Conservation (phyloP, 2,329 filamentous ascomycete genomes). For the Ophiognomonia clavigignenti-juglandacearum region DNA sequence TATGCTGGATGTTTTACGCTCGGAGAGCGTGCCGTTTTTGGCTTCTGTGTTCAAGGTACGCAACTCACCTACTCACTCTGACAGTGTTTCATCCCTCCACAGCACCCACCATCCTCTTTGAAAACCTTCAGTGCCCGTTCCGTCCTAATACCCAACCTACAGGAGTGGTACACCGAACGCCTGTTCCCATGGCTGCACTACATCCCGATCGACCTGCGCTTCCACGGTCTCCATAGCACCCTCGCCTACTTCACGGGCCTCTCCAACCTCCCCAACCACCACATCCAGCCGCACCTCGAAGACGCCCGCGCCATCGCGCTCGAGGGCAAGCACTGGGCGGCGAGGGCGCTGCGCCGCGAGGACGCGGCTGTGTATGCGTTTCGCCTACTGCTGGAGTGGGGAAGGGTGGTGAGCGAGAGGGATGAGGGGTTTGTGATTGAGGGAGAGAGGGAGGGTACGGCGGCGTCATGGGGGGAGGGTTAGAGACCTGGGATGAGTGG, state of each 20-base stretch:
- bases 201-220: slow-evolving; percentile 68
- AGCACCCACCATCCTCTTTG: neutral
- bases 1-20: slow-evolving; percentile 61
- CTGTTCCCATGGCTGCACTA: slow-evolving; percentile 76
- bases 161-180: slow-evolving; percentile 72
- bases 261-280: slow-evolving; percentile 40
- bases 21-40: slow-evolving; percentile 64
- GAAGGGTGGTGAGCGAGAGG: slow-evolving; percentile 59
- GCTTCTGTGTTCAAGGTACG: slow-evolving; percentile 59
- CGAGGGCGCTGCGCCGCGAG: slow-evolving; percentile 57
- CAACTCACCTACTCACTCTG: too few species aligned
- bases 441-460: too few species aligned
- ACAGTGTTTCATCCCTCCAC: too few species aligned
- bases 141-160: neutral
- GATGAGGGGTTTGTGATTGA: slow-evolving; percentile 36
- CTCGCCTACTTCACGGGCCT: slow-evolving; percentile 69
- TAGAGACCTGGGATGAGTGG: too few species aligned
- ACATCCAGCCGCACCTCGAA: slow-evolving; percentile 42
- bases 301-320: slow-evolving; percentile 63
- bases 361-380: slow-evolving; percentile 83
- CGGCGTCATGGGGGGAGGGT: too few species aligned
- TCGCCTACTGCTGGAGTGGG: slow-evolving; percentile 73
- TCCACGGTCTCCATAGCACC: slow-evolving; percentile 69
- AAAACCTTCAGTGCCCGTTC: neutral
- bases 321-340: slow-evolving; percentile 61